Evolutionary conservation across 1,284 basidiomycete species (phyloP).

Genomic region (Peniophora sp.): DNA sequence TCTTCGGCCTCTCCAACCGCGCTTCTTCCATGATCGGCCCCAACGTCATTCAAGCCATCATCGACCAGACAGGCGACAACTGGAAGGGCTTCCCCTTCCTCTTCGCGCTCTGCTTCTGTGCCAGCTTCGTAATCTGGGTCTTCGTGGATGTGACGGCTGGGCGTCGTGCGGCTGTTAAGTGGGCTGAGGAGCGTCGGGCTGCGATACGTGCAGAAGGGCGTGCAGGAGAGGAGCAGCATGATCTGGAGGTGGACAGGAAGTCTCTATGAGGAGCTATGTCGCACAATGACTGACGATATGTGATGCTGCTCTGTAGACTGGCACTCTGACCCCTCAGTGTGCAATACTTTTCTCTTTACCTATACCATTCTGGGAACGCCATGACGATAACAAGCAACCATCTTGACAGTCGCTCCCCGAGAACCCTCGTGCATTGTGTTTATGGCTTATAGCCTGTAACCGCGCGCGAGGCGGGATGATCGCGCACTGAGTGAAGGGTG

Average conservation of each 20-base stretch:
- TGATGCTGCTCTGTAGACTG: neutral
- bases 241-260: neutral
- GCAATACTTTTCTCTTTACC: neutral
- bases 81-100: conserved; percentile 83
- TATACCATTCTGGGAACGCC: neutral
- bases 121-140: conserved; percentile 67
- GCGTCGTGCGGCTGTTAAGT: conserved; percentile 53
- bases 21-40: conserved; percentile 77
- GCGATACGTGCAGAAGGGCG: neutral
- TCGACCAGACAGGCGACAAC: conserved; percentile 62
- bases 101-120: conserved; percentile 59
- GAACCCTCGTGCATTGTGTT: neutral
- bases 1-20: conserved; percentile 80
- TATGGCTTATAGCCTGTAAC: conserved; percentile 2
- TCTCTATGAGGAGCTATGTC: neutral
- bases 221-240: neutral
- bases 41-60: conserved; percentile 74
- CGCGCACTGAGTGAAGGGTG: conserved; percentile 1
- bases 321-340: no score
- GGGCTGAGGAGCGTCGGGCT: conserved; percentile 35
- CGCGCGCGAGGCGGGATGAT: neutral
- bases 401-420: neutral
- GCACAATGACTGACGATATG: neutral
- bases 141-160: conserved; percentile 66
- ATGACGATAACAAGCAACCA: conserved; percentile 1